These are phyloP conservation scores for Globisporangium canariense DNA, from an alignment of 352 stramenopile species.

Conservation along the genomic window DNA sequence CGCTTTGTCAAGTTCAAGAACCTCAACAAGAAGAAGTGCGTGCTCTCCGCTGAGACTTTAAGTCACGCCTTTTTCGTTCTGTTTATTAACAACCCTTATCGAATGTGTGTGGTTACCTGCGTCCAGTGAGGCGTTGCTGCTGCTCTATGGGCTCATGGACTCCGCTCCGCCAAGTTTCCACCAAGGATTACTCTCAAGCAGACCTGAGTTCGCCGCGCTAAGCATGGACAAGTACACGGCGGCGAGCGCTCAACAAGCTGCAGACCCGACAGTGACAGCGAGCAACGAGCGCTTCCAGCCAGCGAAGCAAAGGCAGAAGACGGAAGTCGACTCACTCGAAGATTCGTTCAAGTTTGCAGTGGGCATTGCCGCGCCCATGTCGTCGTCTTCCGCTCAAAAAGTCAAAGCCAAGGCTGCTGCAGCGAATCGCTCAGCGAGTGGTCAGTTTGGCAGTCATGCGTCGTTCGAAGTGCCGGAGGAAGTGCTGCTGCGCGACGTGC, in stretches of 20 bases:
- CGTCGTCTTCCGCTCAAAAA: constrained; percentile 24
- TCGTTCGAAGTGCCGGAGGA: constrained; percentile 82
- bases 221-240: constrained; percentile 10
- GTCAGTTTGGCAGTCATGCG: constrained; percentile 13
- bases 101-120: neutral
- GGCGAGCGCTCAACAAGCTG: neutral
- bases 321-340: constrained; percentile 56
- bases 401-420: constrained; percentile 20
- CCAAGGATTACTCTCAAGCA: neutral
- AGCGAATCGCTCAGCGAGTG: constrained; percentile 2
- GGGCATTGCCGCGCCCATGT: constrained; percentile 34
- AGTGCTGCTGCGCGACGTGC: constrained; percentile 87
- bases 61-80: neutral
- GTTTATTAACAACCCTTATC: neutral
- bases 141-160: constrained; percentile 72
- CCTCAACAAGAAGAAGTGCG: constrained; percentile 72
- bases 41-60: neutral
- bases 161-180: constrained; percentile 22
- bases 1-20: constrained; percentile 75
- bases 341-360: constrained; percentile 80
- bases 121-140: constrained; percentile 56
- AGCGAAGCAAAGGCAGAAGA: constrained; percentile 21
- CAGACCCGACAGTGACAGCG: constrained; percentile 6
- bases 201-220: constrained; percentile 7
- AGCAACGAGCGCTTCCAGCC: constrained; percentile 2